phyloP scores from a whole-genome alignment of 2,329 filamentous ascomycete genomes.

The Reticulascus tulasneorum region DNA sequence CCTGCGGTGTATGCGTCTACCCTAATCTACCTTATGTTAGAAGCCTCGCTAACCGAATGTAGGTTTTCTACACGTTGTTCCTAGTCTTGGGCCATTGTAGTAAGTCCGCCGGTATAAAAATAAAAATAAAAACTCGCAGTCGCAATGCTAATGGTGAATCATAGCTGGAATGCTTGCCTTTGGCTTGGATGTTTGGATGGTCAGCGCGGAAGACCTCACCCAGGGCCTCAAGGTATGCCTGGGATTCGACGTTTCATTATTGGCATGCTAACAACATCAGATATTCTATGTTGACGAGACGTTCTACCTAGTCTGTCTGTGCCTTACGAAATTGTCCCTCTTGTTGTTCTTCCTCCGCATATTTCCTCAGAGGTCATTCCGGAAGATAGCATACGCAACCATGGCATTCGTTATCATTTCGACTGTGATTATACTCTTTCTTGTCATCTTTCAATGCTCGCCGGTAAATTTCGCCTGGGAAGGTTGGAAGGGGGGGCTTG shows the following conservation, averaged over 20 bases:
- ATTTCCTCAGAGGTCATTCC: conserved; percentile 24
- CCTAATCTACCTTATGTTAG: too few relatives aligned
- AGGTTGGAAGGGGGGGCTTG: conserved; percentile 24
- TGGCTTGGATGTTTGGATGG: conserved; percentile 34
- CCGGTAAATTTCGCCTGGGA: conserved; percentile 28
- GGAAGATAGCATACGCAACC: conserved; percentile 16
- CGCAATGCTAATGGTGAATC: too few relatives aligned
- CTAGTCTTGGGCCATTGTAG: conserved; percentile 26
- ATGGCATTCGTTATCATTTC: conserved; percentile 22
- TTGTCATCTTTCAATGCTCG: conserved; percentile 32
- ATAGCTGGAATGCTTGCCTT: conserved; percentile 24
- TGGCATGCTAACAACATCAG: conserved; percentile 8
- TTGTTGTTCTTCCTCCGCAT: conserved; percentile 29
- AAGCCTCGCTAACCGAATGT: background rate
- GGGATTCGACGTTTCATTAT: background rate
- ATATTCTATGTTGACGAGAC: conserved; percentile 25
- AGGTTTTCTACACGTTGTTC: conserved; percentile 27
- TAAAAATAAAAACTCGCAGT: too few relatives aligned
- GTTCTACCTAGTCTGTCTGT: conserved; percentile 26
- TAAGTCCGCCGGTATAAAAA: conserved; percentile 12
- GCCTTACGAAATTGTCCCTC: conserved; percentile 26
- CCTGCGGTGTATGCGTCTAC: conserved; percentile 29
- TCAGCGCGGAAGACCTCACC: conserved; percentile 22
- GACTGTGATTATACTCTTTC: conserved; percentile 22
- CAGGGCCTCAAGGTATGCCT: conserved; percentile 23